phyloP scores from a whole-genome alignment of 306 rosid species.

The Biancaea sappan region DNA sequence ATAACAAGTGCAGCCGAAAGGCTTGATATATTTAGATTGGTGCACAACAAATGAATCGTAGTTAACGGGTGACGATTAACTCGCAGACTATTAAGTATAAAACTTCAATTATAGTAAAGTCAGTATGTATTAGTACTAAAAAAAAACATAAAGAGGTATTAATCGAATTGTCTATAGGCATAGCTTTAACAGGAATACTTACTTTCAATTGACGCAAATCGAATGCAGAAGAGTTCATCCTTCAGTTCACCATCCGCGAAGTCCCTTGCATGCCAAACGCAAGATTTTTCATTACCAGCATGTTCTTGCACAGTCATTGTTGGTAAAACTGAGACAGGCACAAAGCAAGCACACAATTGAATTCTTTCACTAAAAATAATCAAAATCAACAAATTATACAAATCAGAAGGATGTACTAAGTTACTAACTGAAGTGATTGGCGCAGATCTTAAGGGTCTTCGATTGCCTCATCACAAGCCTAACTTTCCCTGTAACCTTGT shows the following conservation, averaged over 20 bases:
- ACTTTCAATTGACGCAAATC: slow-evolving; percentile 95
- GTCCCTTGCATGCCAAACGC: slow-evolving; percentile 97
- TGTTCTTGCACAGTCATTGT: slow-evolving; percentile 88
- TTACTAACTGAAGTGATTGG: slow-evolving; percentile 84
- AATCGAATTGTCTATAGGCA: neutral
- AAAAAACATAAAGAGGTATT: neutral
- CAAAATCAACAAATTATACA: neutral
- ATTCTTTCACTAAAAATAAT: slow-evolving; percentile 7
- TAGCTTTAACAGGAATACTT: slow-evolving; percentile 27
- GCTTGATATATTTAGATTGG: neutral
- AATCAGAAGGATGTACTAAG: neutral
- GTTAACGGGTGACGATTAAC: neutral
- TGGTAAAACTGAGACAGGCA: slow-evolving; percentile 56
- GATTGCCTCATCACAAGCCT: slow-evolving; percentile 98
- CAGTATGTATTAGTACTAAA: neutral
- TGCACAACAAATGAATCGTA: no score
- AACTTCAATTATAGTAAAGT: neutral
- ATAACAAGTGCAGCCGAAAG: neutral
- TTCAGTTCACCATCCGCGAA: slow-evolving; percentile 96
- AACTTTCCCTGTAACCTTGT: slow-evolving; percentile 70
- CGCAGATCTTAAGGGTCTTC: slow-evolving; percentile 98
- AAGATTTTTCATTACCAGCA: slow-evolving; percentile 93
- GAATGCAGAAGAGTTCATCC: slow-evolving; percentile 94
- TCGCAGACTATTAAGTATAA: neutral
- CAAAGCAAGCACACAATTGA: neutral